Base-by-base conservation (phyloP, 306 rosid genomes). In the Prosopis cineraria region DNA sequence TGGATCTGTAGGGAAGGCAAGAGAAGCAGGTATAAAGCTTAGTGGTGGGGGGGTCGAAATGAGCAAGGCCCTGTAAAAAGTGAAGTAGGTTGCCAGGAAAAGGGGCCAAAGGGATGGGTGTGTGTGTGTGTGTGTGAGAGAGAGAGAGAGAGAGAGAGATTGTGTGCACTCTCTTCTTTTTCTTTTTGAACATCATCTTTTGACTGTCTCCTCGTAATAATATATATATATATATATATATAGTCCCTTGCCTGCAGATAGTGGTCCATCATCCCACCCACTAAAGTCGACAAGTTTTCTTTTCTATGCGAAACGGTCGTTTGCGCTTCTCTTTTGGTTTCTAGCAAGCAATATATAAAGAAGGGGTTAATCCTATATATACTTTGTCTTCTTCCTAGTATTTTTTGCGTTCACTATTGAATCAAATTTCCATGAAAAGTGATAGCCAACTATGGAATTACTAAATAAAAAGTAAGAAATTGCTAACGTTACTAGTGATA, bases 221-320 rank as follows among this genome's bases (percentile, higher is more conserved):
- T 76, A 1, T 52, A 50, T 72, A 68, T 74, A 0, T n/a, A n/a
- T n/a, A n/a, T n/a, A n/a, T n/a, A n/a, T n/a, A n/a, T n/a, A n/a
- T 56, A 44, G 50, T 84, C 73, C 37, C 50, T 62, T 55, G 66
- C 4, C 33, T 37, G 65, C 73, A 44, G 41, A 50, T n/a, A 24
- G 80, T 80, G 84, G 81, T 69, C 84, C 83, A 40, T 52, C 74
- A 73, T 70, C 86, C 88, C 65, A 86, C 58, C 81, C 70, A 81
- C 74, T 63, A 79, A 75, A 72, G 82, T 75, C 65, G 39, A 7
- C 34, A 22, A 25, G 31, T 56, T 29, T 56, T 14, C 3, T 22
- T 67, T 39, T 40, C 2, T 20, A 22, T 67, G 52, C 3, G 39
- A 67, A 67, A 67, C 22, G 52, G 33, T 12, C 34, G 39, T 24